Conservation (phyloP, 208 protist genomes). For the Leishmania lainsoni region DNA sequence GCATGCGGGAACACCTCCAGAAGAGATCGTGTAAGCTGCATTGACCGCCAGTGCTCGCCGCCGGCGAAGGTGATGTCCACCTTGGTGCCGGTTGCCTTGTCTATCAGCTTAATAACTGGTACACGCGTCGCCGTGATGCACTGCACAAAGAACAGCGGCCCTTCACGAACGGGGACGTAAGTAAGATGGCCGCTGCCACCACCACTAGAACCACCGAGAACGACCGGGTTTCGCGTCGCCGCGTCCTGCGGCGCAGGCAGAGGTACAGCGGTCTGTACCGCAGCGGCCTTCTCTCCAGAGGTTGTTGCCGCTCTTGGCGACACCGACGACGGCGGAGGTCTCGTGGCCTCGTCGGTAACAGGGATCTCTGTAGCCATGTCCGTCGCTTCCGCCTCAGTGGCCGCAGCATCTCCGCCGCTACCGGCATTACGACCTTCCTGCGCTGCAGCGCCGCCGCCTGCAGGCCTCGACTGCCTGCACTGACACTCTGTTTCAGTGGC, state of each 20-base stretch:
- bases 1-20: constrained; percentile 64
- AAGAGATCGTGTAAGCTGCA: constrained; percentile 76
- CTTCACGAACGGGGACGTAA: constrained; percentile 61
- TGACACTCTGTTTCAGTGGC: not conserved
- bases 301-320: not conserved
- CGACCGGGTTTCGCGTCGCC: not conserved
- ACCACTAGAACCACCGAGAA: not conserved
- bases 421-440: not conserved
- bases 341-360: not conserved
- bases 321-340: not conserved
- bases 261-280: not conserved
- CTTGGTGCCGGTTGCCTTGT: constrained; percentile 61
- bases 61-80: constrained; percentile 87
- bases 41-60: constrained; percentile 85
- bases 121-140: constrained; percentile 79
- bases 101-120: constrained; percentile 83
- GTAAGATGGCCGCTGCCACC: constrained; percentile 21
- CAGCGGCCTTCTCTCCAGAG: not conserved
- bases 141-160: constrained; percentile 70
- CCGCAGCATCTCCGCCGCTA: not conserved
- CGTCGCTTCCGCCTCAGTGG: constrained; percentile 6
- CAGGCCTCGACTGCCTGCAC: not conserved
- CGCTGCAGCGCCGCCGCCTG: not conserved
- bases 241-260: not conserved
- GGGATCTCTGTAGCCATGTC: not conserved